These are phyloP conservation scores for Geranomyces michiganensis DNA, from an alignment of 192 early-diverging fungal species.

Conservation along the genomic window DNA sequence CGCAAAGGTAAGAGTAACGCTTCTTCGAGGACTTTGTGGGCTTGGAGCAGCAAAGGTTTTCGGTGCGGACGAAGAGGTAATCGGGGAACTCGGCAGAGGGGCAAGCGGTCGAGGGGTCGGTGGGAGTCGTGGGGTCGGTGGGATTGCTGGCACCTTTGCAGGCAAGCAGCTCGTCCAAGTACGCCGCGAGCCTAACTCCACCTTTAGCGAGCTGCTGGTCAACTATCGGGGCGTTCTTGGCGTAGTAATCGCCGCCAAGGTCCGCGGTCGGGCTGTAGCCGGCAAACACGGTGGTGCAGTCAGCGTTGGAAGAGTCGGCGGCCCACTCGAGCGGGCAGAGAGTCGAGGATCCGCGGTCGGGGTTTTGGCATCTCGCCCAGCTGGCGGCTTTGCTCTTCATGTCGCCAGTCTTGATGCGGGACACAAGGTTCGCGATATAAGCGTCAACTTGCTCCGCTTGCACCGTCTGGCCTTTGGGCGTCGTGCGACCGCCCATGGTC, in stretches of 20 bases:
- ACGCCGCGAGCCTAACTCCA: slow-evolving; percentile 43
- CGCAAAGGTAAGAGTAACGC: slow-evolving; percentile 2
- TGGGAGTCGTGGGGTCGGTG: background rate
- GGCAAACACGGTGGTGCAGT: slow-evolving; percentile 41
- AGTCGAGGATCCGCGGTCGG: slow-evolving; percentile 29
- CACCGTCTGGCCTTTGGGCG: slow-evolving; percentile 2
- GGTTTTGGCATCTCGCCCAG: slow-evolving; percentile 33
- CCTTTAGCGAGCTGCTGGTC: slow-evolving; percentile 44
- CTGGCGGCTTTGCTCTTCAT: slow-evolving; percentile 1
- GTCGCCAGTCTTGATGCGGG: slow-evolving; percentile 31
- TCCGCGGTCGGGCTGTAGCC: slow-evolving; percentile 15
- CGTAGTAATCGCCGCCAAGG: slow-evolving; percentile 35
- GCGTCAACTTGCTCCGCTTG: slow-evolving; percentile 3
- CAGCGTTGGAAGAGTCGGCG: slow-evolving; percentile 34
- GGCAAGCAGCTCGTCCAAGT: slow-evolving; percentile 25
- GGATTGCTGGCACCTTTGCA: background rate
- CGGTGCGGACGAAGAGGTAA: slow-evolving; percentile 13
- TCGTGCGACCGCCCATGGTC: slow-evolving; percentile 18
- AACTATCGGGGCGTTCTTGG: slow-evolving; percentile 22
- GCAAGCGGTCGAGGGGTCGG: slow-evolving; percentile 2
- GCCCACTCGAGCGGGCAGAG: slow-evolving; percentile 41
- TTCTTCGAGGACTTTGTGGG: background rate
- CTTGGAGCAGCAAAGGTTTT: slow-evolving; percentile 9
- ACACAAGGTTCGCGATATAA: slow-evolving; percentile 27
- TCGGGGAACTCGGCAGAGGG: slow-evolving; percentile 9